These are phyloP conservation scores for Globisporangium ultimum DNA, from an alignment of 352 stramenopile genomes.

Conservation along the genomic window DNA sequence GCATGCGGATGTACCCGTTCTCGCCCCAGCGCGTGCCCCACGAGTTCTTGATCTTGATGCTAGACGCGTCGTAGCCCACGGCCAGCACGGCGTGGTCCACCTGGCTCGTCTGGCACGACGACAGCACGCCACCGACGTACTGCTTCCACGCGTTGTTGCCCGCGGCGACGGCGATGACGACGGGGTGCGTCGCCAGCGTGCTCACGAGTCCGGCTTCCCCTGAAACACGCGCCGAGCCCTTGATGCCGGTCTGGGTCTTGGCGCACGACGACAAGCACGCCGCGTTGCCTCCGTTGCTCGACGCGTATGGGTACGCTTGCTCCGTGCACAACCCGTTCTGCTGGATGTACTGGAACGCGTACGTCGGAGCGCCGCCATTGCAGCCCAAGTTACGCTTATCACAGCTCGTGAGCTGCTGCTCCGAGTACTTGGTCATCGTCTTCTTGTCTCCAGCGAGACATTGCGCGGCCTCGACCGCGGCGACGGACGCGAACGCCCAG, in stretches of 20 bases:
- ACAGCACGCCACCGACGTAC: slow-evolving; percentile 91
- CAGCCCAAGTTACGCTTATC: slow-evolving; percentile 85
- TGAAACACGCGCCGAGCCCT: slow-evolving; percentile 42
- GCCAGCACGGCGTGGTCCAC: slow-evolving; percentile 97
- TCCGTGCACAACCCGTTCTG: slow-evolving; percentile 73
- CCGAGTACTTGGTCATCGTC: slow-evolving; percentile 72
- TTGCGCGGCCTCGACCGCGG: slow-evolving; percentile 87
- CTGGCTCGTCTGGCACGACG: slow-evolving; percentile 60
- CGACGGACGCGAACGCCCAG: slow-evolving; percentile 94
- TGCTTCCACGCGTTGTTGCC: slow-evolving; percentile 94
- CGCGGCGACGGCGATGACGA: slow-evolving; percentile 92
- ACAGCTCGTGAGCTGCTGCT: slow-evolving; percentile 92
- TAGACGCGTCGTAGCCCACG: slow-evolving; percentile 88
- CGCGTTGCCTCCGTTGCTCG: slow-evolving; percentile 18
- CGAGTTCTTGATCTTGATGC: slow-evolving; percentile 96
- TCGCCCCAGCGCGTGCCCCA: slow-evolving; percentile 92
- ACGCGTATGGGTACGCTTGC: slow-evolving; percentile 77
- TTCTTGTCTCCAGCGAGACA: slow-evolving; percentile 69
- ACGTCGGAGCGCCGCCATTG: slow-evolving; percentile 85
- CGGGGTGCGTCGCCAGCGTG: slow-evolving; percentile 89
- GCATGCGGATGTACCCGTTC: slow-evolving; percentile 91
- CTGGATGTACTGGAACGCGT: slow-evolving; percentile 90
- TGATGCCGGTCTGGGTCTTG: slow-evolving; percentile 20
- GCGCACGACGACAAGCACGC: slow-evolving; percentile 17
- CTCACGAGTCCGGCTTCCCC: slow-evolving; percentile 70